Evolutionary conservation across 2,329 filamentous ascomycete species (phyloP), one percentile per base, ranked within the genome.

Genomic region (Simplicillium aogashimaense): DNA sequence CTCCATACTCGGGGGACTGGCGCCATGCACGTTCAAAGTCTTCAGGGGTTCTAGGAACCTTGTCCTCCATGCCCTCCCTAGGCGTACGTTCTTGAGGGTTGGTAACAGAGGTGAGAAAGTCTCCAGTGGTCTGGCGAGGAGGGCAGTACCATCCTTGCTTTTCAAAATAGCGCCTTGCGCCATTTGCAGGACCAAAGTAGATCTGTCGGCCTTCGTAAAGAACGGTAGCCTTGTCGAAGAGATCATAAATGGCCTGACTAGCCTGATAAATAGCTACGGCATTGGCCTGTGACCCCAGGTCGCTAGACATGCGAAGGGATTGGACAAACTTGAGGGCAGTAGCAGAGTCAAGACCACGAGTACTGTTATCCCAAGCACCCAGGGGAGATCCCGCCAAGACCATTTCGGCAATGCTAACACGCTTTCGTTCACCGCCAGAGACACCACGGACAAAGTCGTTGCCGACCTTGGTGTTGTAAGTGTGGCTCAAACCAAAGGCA

Each of bases 321-420:
- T 81, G 71, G 5, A 83, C 79, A 45, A 87, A 89, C 50, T 86
- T 81, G 31, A 86, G 60, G 0, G 84, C 84, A 0, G 81, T 87
- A 7, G 78, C 78, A 0, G 80, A 78, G 56, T 89, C 85, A 1
- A 90, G 67, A 10, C 85, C 85, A 38, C 75, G 70, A 0, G 84
- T 89, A 17, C 67, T 79, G 47, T 86, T 86, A 44, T 83, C 86
- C 85, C 86, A 92, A 1, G 60, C 63, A 6, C 52, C 56, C 32
- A 78, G 57, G 0, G 72, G 72, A 0, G 76, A 73, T 29, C 69
- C 66, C 13, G 80, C 80, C 10, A 88, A 65, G 44, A 82, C 72
- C 48, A 85, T 86, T 59, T 92, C 86, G 1, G 83, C 84, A 45
- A 92, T 87, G 35, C 79, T 84, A 5, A 94, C 86, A 55, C 87